A percentile compares a stretch with the other conserved stretches of the same genome.
Conservation (phyloP, 2,329 filamentous ascomycete species). For the Chaetomium sp. region DNA sequence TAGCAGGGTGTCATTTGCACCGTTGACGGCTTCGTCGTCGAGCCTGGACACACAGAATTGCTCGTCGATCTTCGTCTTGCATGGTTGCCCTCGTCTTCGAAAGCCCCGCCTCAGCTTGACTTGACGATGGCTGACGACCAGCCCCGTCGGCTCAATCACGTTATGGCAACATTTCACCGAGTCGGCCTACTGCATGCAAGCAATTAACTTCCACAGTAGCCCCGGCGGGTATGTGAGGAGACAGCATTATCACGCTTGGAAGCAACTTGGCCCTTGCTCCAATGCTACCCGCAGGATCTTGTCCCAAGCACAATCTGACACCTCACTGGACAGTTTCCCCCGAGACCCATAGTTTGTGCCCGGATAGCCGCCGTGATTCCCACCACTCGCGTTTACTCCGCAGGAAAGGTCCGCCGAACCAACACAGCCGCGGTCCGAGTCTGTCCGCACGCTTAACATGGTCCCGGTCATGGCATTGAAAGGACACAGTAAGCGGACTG, state of each 20-base stretch:
- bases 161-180: constrained; percentile 7
- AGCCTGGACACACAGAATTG: not conserved
- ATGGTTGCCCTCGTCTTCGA: not conserved
- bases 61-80: not conserved
- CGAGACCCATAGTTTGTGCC: constrained; percentile 12
- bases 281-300: constrained; percentile 22
- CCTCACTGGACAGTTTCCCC: constrained; percentile 13
- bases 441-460: not conserved
- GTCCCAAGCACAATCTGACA: not conserved
- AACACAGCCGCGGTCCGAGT: constrained; percentile 15
- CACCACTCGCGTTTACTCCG: constrained; percentile 20
- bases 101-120: not conserved
- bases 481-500: not conserved
- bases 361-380: constrained; percentile 30
- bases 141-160: constrained; percentile 5
- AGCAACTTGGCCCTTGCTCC: constrained; percentile 21
- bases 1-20: not conserved
- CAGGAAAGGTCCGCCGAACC: not conserved
- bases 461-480: not conserved
- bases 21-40: too few species aligned
- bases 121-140: not conserved
- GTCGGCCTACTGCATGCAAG: constrained; percentile 33
- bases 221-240: constrained; percentile 37
- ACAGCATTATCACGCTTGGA: constrained; percentile 32
- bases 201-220: constrained; percentile 32